A percentile compares a stretch with the other conserved stretches of the same genome.
phyloP scores from a whole-genome alignment of 495 filamentous ascomycete species.

The Penicillium longicatenatum region DNA sequence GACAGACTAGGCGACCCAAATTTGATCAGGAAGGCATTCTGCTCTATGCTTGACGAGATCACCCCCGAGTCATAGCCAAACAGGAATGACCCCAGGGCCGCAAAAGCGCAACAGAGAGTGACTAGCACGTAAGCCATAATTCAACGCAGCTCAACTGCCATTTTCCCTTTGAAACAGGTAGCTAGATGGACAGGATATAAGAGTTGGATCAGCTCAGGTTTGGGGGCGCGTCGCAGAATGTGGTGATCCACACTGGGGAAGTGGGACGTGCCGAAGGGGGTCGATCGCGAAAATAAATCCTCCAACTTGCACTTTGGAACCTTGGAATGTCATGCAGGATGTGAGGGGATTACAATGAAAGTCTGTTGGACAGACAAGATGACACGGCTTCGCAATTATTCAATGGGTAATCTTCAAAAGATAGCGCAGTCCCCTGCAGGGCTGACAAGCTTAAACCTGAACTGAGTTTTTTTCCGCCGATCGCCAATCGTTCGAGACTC shows the following conservation, averaged over 20 bases:
- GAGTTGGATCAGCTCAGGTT: not conserved
- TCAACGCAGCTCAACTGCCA: conserved; percentile 19
- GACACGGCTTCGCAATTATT: not conserved
- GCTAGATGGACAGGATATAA: conserved; percentile 1
- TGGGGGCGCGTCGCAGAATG: conserved; percentile 20
- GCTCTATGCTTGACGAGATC: conserved; percentile 52
- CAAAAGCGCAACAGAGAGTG: conserved; percentile 51
- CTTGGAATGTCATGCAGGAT: conserved; percentile 22
- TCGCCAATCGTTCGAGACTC: conserved; percentile 4
- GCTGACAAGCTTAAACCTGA: conserved; percentile 17
- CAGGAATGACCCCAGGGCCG: conserved; percentile 60
- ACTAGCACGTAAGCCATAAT: conserved; percentile 33
- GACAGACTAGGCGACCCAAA: conserved; percentile 39
- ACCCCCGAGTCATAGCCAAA: conserved; percentile 57
- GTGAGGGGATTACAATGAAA: conserved; percentile 12
- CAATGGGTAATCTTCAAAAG: not conserved
- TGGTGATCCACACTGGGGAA: conserved; percentile 18
- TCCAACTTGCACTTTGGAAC: not conserved
- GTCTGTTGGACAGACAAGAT: not conserved
- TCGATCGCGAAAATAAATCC: conserved; percentile 11
- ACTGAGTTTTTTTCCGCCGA: not conserved
- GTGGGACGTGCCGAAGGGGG: conserved; percentile 27
- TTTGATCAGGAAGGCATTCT: conserved; percentile 42
- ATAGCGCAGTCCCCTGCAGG: conserved; percentile 9
- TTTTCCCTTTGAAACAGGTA: conserved; percentile 1